These are phyloP conservation scores for Skeletonema menzelii DNA, from an alignment of 108 stramenopile genomes.

Conservation along the genomic window DNA sequence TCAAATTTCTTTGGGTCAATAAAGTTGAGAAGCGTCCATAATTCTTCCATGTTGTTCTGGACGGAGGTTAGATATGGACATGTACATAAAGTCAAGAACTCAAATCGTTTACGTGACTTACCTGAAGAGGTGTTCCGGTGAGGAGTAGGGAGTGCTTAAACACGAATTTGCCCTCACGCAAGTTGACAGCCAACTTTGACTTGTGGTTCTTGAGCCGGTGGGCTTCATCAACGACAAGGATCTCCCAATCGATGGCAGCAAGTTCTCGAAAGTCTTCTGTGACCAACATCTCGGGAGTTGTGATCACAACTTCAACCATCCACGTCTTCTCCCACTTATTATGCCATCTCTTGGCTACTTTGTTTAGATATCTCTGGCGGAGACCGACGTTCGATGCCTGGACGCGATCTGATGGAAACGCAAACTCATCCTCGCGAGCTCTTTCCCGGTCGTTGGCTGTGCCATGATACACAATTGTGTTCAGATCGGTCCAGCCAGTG, in stretches of 20 bases:
- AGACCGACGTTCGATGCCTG: slow-evolving; percentile 38
- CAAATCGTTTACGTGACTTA: not conserved
- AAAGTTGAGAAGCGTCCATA: slow-evolving; percentile 92
- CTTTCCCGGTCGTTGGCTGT: slow-evolving; percentile 69
- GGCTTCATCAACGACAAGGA: slow-evolving; percentile 96
- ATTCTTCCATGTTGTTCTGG: slow-evolving; percentile 87
- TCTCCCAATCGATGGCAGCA: slow-evolving; percentile 79
- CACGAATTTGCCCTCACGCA: slow-evolving; percentile 72
- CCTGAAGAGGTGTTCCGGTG: slow-evolving; percentile 92
- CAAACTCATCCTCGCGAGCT: slow-evolving; percentile 85
- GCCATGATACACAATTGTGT: slow-evolving; percentile 96
- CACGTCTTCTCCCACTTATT: slow-evolving; percentile 54
- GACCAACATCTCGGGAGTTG: slow-evolving; percentile 89
- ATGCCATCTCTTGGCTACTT: slow-evolving; percentile 35
- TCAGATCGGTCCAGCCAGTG: slow-evolving; percentile 88
- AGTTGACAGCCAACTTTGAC: slow-evolving; percentile 86
- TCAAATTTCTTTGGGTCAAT: slow-evolving; percentile 70
- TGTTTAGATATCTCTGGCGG: slow-evolving; percentile 68
- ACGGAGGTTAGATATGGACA: slow-evolving; percentile 30
- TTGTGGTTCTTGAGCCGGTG: slow-evolving; percentile 95
- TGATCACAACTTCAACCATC: slow-evolving; percentile 92
- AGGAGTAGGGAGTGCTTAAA: slow-evolving; percentile 86
- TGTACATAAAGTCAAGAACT: not conserved
- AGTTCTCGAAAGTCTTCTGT: slow-evolving; percentile 84
- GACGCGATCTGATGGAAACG: slow-evolving; percentile 67